Base-by-base conservation (phyloP, 2,329 filamentous ascomycete genomes). In the Aspergillus sojae region DNA sequence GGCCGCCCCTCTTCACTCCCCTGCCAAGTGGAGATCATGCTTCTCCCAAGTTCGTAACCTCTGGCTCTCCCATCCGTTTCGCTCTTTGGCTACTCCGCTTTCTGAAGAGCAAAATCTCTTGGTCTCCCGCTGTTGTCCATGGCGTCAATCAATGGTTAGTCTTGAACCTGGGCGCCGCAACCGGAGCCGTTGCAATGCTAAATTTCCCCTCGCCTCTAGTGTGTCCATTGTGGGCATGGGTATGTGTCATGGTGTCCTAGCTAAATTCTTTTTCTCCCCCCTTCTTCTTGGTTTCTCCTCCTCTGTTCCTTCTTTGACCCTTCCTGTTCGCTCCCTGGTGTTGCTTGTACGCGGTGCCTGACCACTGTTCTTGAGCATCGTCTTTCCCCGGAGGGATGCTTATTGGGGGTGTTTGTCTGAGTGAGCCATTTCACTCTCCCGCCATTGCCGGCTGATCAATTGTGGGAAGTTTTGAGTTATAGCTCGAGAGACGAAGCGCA, bases 121-220 rank as follows among this genome's bases (percentile, higher is more conserved):
- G 23, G 23, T 30, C 23, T 28, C 26, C 26, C 46, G 16, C 46
- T 50, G 46, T 56, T 57, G 52, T 21, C 61, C 57, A 63, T 63
- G 61, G 58, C n/a, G 58, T 57, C 52, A 52, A 63, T 56, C 32
- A 57, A 28, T 60, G 55, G 12, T 55, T 60, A 21, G 43, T 36
- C n/a, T 54, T 36, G 30, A 23, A 19, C 12, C 30, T 54, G 52
- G 28, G 39, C 41, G 58, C 62, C 64, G 64, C 59, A 64, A 66
- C 62, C 64, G 62, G 62, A 66, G 64, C 62, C 52, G 21, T 59
- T 41, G 21, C 54, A 19, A 59, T 64, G 61, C 46, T 34, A 61
- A 50, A 45, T 9, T 12, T 28, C n/a, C 19, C 28, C 57, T 54
- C 57, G 46, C 23, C 52, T 39, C 57, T 56, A 46, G 32, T 26